Evolutionary conservation across 495 filamentous ascomycete genomes (phyloP).

Genomic region (Lepidopterella palustris): DNA sequence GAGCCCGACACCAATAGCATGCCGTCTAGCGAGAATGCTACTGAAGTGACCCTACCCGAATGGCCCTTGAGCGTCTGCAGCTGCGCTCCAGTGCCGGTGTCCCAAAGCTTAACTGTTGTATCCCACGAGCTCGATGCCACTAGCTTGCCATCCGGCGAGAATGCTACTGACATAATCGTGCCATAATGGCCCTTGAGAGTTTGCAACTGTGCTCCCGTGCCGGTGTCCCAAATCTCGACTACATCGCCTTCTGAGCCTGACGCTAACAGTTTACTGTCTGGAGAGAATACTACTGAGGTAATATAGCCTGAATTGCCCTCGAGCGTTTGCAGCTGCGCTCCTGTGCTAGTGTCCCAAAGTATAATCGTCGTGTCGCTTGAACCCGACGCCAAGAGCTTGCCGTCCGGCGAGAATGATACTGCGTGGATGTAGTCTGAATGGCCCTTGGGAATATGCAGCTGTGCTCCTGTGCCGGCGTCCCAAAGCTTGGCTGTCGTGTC

Average conservation of each 20-base stretch:
- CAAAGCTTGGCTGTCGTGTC: background rate
- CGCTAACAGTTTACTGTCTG: no score
- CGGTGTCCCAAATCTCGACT: no score
- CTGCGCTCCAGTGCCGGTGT: background rate
- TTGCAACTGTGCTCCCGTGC: no score
- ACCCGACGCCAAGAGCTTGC: background rate
- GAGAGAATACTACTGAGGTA: background rate
- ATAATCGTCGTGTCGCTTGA: background rate
- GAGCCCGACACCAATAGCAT: background rate
- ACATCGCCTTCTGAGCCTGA: no score
- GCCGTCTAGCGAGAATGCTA: background rate
- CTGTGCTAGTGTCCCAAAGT: no score
- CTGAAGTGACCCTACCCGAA: no score
- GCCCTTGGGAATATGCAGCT: background rate
- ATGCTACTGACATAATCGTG: background rate
- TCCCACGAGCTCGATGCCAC: background rate
- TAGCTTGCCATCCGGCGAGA: background rate
- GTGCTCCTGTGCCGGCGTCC: background rate
- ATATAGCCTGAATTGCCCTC: background rate
- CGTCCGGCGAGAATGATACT: background rate
- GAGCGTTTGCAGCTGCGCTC: no score
- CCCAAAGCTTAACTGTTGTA: background rate
- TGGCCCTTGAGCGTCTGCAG: background rate
- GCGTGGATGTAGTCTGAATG: background rate
- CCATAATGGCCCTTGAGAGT: no score